Evolutionary conservation across 2,329 filamentous ascomycete genomes (phyloP), one percentile per base, ranked within the genome.

Genomic region (Botrytis fragariae): DNA sequence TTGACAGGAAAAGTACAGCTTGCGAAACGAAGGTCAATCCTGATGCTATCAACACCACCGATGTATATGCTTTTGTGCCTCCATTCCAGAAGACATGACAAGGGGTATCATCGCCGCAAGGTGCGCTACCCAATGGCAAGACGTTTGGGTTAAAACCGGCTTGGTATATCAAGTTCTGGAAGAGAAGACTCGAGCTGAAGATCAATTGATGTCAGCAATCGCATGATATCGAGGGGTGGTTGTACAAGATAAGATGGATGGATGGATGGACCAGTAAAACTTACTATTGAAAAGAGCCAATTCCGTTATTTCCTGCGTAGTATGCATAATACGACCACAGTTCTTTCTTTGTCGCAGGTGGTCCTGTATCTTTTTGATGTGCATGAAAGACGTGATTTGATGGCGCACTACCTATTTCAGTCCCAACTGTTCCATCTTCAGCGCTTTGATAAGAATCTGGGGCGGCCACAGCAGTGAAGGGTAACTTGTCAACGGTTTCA

Each of bases 131-230:
- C 20, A 80, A 71, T n/a, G 79, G 79, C 2, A 79, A 69, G 35
- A 79, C 74, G 57, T 80, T 79, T 12, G 79, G 79, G 54, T 81
- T 79, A 73, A 81, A 81, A 16, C 74, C 78, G n/a, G 77, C 79
- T 73, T 80, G 79, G 62, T 77, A 78, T 60, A 81, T 81, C 70
- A 81, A 73, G 67, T 80, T 81, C 68, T 81, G 79, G 69, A 81
- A 81, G 18, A 81, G 76, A 62, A 80, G 76, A 68, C 77, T 81
- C 18, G 78, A 79, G 73, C 79, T 80, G 57, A 37, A 69, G 32
- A 57, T 35, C 22, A 29, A 71, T 16, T 42, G 54, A 45, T 18
- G 67, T 76, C 45, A 76, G 64, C 25, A 54, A 39, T 18, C 25
- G 22, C 37, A 59, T 54, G 8, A 59, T 9, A n/a, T 64, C 10